These are phyloP conservation scores for Magnaporthiopsis poae DNA, from an alignment of 2,329 filamentous ascomycete genomes.

Conservation along the genomic window DNA sequence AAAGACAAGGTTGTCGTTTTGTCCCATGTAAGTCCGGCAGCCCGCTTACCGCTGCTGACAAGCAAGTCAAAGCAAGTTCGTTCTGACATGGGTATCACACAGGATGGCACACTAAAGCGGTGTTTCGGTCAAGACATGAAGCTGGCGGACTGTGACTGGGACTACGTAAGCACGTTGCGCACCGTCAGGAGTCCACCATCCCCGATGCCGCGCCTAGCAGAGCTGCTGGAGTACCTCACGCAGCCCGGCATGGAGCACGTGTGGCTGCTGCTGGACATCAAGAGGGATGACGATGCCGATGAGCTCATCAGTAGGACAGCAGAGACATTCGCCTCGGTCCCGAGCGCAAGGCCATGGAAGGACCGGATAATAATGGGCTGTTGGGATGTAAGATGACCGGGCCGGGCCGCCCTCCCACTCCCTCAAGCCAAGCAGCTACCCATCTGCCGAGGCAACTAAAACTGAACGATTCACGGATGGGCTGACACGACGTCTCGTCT, in stretches of 20 bases:
- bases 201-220: conserved; percentile 61
- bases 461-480: too few species aligned
- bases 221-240: conserved; percentile 64
- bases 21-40: conserved; percentile 52
- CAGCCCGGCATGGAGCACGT: conserved; percentile 54
- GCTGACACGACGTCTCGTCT: neutral
- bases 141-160: conserved; percentile 68
- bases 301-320: conserved; percentile 62
- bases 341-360: conserved; percentile 51
- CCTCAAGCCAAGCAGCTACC: too few species aligned
- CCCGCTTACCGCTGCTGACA: too few species aligned
- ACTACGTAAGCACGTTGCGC: conserved; percentile 56
- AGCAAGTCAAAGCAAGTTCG: neutral
- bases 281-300: conserved; percentile 63
- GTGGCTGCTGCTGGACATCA: conserved; percentile 84
- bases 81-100: neutral
- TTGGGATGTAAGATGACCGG: conserved; percentile 53
- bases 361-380: conserved; percentile 68
- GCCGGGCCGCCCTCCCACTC: too few species aligned
- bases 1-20: conserved; percentile 76
- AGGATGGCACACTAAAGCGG: conserved; percentile 68
- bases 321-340: conserved; percentile 47
- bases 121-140: conserved; percentile 69
- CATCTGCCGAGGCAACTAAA: too few species aligned
- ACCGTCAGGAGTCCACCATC: conserved; percentile 53